phyloP scores from a whole-genome alignment of 2,329 filamentous ascomycete genomes.

The Xylaria sp. region DNA sequence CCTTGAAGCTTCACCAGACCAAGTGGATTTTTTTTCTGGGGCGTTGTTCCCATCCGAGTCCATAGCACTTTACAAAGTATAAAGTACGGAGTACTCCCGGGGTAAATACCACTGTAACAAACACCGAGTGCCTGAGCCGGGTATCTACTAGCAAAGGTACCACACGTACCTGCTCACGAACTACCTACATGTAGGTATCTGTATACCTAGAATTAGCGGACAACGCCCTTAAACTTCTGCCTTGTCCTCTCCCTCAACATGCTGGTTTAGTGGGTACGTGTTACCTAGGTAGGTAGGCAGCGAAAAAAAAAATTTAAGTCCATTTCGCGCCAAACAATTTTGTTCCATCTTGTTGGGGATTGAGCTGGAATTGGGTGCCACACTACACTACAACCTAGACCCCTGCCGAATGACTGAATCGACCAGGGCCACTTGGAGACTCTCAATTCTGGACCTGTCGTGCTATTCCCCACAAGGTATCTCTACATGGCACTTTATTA shows the following conservation, averaged over 20 bases:
- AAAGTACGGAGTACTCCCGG: slow-evolving; percentile 8
- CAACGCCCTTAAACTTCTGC: slow-evolving; percentile 10
- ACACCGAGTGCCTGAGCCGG: neutral
- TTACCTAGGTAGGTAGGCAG: slow-evolving; percentile 17
- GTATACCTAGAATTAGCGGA: neutral
- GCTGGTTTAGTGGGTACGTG: slow-evolving; percentile 15
- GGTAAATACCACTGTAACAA: slow-evolving; percentile 5
- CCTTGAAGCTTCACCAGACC: slow-evolving; percentile 22
- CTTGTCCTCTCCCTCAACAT: slow-evolving; percentile 30
- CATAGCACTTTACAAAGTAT: too few species aligned
- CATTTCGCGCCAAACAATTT: slow-evolving; percentile 46
- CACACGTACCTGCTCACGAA: neutral
- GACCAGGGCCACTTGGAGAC: slow-evolving; percentile 9
- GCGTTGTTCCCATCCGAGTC: neutral
- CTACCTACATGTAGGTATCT: neutral
- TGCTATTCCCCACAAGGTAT: slow-evolving; percentile 8
- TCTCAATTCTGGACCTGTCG: slow-evolving; percentile 5
- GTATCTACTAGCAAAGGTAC: neutral
- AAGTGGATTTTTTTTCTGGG: slow-evolving; percentile 30
- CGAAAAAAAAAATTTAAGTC: slow-evolving; percentile 6
- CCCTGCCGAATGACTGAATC: slow-evolving; percentile 18
- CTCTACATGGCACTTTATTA: slow-evolving; percentile 9
- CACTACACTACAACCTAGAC: slow-evolving; percentile 38
- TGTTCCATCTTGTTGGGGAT: slow-evolving; percentile 53
- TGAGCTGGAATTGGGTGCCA: slow-evolving; percentile 58